phyloP scores from a whole-genome alignment of 2,329 filamentous ascomycete genomes.

The Curvularia sp. region DNA sequence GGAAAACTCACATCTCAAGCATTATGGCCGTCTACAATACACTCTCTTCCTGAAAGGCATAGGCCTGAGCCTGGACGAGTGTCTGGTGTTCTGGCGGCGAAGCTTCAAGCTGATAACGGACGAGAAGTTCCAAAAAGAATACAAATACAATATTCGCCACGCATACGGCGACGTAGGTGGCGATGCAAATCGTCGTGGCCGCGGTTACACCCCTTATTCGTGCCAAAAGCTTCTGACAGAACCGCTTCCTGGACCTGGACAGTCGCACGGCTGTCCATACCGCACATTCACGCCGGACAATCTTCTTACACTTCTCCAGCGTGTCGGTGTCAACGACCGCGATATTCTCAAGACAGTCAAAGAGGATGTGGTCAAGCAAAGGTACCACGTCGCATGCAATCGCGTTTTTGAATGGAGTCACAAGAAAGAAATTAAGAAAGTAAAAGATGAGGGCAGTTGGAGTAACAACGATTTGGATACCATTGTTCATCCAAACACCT shows the following conservation, averaged over 20 bases:
- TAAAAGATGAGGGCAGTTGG: slow-evolving; percentile 58
- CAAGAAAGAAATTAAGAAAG: slow-evolving; percentile 63
- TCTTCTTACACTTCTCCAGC: slow-evolving; percentile 75
- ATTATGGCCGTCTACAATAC: slow-evolving; percentile 92
- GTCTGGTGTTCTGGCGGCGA: slow-evolving; percentile 87
- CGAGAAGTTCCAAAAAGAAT: slow-evolving; percentile 96
- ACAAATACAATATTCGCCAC: slow-evolving; percentile 97
- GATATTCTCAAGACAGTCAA: slow-evolving; percentile 80
- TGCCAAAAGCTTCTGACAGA: slow-evolving; percentile 96
- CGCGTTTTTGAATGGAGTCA: slow-evolving; percentile 90
- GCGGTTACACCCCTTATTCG: slow-evolving; percentile 88
- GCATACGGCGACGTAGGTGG: slow-evolving; percentile 93
- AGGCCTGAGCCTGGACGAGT: slow-evolving; percentile 89
- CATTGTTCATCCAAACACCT: slow-evolving; percentile 96
- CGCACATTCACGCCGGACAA: slow-evolving; percentile 91
- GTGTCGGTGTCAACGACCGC: slow-evolving; percentile 79
- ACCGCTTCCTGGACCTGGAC: slow-evolving; percentile 82
- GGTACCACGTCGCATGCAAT: slow-evolving; percentile 96
- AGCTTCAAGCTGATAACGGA: slow-evolving; percentile 87
- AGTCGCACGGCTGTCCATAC: slow-evolving; percentile 96
- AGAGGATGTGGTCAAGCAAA: slow-evolving; percentile 86
- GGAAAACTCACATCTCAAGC: slow-evolving; percentile 89
- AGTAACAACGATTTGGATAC: slow-evolving; percentile 80
- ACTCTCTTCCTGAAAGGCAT: slow-evolving; percentile 96
- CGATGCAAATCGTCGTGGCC: slow-evolving; percentile 82